Evolutionary conservation across 495 filamentous ascomycete genomes (phyloP).

Genomic region (Lindgomyces ingoldianus): DNA sequence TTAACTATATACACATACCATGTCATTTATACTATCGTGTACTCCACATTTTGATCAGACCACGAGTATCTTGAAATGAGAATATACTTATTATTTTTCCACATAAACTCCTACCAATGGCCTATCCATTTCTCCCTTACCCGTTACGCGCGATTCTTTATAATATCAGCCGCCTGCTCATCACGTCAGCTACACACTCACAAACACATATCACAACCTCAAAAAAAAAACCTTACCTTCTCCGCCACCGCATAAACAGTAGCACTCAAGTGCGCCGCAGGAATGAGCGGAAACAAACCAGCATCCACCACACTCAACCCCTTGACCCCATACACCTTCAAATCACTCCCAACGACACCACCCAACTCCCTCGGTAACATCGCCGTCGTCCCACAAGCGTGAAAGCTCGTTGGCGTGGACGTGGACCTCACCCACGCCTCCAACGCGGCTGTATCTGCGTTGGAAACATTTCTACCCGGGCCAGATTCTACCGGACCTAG

Average conservation of each 20-base stretch:
- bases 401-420: slow-evolving; percentile 15
- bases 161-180: not conserved
- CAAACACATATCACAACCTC: not conserved
- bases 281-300: slow-evolving; percentile 30
- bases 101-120: no score
- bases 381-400: slow-evolving; percentile 20
- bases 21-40: no score
- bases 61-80: no score
- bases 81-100: no score
- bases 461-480: slow-evolving; percentile 20
- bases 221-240: slow-evolving; percentile 3
- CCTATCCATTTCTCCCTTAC: no score
- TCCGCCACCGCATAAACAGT: slow-evolving; percentile 34
- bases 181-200: slow-evolving; percentile 12
- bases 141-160: not conserved
- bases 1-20: no score
- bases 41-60: no score
- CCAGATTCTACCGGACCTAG: slow-evolving; percentile 13
- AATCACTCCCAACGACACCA: slow-evolving; percentile 15
- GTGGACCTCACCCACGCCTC: slow-evolving; percentile 14
- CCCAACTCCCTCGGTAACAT: slow-evolving; percentile 23
- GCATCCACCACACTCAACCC: slow-evolving; percentile 33
- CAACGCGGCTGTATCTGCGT: slow-evolving; percentile 16
- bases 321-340: slow-evolving; percentile 27
- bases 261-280: slow-evolving; percentile 15